A percentile compares a stretch with the other conserved stretches of the same genome.
Conservation (phyloP, 345 rosid species). For the Pugionium cornutum region DNA sequence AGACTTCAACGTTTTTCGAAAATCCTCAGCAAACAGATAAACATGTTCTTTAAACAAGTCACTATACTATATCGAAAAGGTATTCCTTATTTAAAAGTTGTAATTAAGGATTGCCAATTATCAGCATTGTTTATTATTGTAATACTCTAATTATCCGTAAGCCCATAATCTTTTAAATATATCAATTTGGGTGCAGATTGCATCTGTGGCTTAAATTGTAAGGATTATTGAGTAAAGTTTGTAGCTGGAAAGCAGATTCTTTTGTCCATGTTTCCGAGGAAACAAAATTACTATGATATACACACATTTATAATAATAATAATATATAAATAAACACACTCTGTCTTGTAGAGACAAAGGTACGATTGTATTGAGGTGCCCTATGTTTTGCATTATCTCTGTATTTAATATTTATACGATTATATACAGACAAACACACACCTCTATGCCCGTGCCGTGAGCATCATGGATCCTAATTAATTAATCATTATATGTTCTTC, state of each 20-base stretch:
- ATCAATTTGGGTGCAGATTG: constrained; percentile 20
- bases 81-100: too few relatives aligned
- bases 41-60: constrained; percentile 3
- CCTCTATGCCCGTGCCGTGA: constrained; percentile 41
- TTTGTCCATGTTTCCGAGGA: constrained; percentile 44
- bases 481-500: constrained; percentile 16
- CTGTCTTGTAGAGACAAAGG: constrained; percentile 35
- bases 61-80: neutral
- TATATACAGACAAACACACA: constrained; percentile 33
- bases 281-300: constrained; percentile 29
- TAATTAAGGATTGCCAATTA: neutral
- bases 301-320: constrained; percentile 16
- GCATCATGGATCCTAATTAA: constrained; percentile 36
- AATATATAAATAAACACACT: constrained; percentile 24
- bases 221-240: constrained; percentile 32
- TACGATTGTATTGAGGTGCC: constrained; percentile 36
- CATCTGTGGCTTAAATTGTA: constrained; percentile 30
- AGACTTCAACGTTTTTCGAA: constrained; percentile 7
- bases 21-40: constrained; percentile 15
- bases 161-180: constrained; percentile 25
- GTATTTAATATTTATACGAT: constrained; percentile 22
- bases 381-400: constrained; percentile 39
- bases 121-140: constrained; percentile 8
- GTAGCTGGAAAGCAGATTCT: constrained; percentile 44
- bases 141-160: constrained; percentile 9